These are phyloP conservation scores for Plasmodium malariae DNA, from an alignment of 169 alveolate genomes.

Conservation along the genomic window DNA sequence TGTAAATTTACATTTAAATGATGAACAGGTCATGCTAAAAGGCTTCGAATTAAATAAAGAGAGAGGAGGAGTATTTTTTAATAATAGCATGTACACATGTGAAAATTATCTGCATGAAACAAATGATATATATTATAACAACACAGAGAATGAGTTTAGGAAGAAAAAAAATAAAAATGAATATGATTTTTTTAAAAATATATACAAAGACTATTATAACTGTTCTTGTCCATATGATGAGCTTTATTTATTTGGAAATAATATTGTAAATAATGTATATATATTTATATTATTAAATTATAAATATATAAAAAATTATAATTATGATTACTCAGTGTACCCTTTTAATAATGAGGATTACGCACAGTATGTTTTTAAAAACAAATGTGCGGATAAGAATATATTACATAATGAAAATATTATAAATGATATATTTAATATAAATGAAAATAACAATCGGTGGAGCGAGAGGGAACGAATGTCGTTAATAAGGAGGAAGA, in stretches of 20 bases:
- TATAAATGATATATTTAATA: slow-evolving; percentile 32
- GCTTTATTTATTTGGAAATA: slow-evolving; percentile 37
- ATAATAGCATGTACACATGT: slow-evolving; percentile 12
- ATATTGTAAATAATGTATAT: slow-evolving; percentile 34
- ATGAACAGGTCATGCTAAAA: slow-evolving; percentile 29
- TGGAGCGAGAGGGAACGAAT: too few relatives aligned
- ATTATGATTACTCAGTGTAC: neutral
- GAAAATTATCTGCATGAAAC: neutral
- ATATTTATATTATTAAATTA: slow-evolving; percentile 40
- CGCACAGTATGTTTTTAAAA: slow-evolving; percentile 36
- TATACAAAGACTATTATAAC: slow-evolving; percentile 26
- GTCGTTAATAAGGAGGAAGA: too few relatives aligned
- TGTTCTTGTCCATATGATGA: neutral
- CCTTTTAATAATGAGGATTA: slow-evolving; percentile 45
- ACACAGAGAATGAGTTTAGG: neutral
- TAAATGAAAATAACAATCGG: too few relatives aligned
- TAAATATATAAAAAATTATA: slow-evolving; percentile 13
- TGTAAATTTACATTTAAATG: slow-evolving; percentile 16
- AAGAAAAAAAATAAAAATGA: neutral
- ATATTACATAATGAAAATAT: slow-evolving; percentile 45
- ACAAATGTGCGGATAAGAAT: slow-evolving; percentile 22
- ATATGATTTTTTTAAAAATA: slow-evolving; percentile 22
- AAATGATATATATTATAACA: slow-evolving; percentile 9
- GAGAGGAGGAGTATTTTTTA: neutral
- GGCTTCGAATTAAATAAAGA: slow-evolving; percentile 30